Evolutionary conservation across 1,284 basidiomycete genomes (phyloP), one percentile per base, ranked within the genome.

Genomic region (Farysia itapuensis): DNA sequence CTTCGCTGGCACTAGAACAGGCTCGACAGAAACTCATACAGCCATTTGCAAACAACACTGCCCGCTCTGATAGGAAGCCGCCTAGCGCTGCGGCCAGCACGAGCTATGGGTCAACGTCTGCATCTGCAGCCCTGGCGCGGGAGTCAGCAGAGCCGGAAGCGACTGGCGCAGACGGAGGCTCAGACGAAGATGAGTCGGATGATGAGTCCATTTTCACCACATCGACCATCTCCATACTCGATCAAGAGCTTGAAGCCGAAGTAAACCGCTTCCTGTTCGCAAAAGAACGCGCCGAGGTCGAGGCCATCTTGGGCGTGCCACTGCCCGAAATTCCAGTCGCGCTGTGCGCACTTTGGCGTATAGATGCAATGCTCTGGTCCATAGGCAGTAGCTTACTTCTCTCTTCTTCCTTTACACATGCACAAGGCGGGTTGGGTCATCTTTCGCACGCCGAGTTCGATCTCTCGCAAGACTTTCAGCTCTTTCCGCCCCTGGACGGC

Each of bases 301-400:
- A 74, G 29, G 53, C 56, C 1, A 60, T 65, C 19, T 43, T 74
- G 12, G 70, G 71, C 9, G 68, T 61, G 4, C 57, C 64, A 6
- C 43, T 74, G 8, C 61, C 69, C 5, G 58, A 60, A 23, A 56
- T 72, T 13, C 56, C 67, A 2, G 57, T 68, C 0, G 67, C 66
- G 0, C 51, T 70, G 23, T 64, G 65, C 28, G 48, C 66, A 7
- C 44, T 74, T 15, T 74, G 71, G 71, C 50, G 69, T 9, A 44
- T 74, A 24, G 71, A 74, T 33, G 65, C 65, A 12, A 61, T 70
- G 34, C 49, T 74, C 19, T 74, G 71, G 71, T 67, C 70, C 31
- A 20, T 74, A 6, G 71, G 65, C 11, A 61, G 57, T 25, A 59
- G 51, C 29, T 42, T 74, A 3, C 50, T 74, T n/a, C 30, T 70